A percentile compares a stretch with the other conserved stretches of the same genome.
These are phyloP conservation scores for Cyclotella kingstonii DNA, from an alignment of 108 stramenopile species.

Conservation along the genomic window DNA sequence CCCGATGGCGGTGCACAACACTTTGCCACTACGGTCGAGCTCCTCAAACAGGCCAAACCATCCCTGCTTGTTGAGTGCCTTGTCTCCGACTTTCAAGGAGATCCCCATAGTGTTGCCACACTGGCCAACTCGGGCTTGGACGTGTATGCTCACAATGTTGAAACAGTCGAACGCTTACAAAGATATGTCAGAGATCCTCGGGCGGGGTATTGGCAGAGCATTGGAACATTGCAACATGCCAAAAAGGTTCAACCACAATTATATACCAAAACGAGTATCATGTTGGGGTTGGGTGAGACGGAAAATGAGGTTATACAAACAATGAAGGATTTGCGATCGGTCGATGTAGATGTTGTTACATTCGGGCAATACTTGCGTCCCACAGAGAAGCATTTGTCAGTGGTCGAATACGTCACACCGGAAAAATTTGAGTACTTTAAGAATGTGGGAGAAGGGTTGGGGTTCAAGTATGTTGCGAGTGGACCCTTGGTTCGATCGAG, in stretches of 20 bases:
- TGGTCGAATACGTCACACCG: slow-evolving; percentile 96
- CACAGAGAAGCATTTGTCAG: slow-evolving; percentile 91
- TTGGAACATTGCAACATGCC: slow-evolving; percentile 85
- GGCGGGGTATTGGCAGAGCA: slow-evolving; percentile 91
- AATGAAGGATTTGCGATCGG: slow-evolving; percentile 90
- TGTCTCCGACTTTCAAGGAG: slow-evolving; percentile 95
- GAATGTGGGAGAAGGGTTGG: slow-evolving; percentile 84
- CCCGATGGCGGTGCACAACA: slow-evolving; percentile 93
- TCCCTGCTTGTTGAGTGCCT: slow-evolving; percentile 94
- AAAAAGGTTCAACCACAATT: slow-evolving; percentile 76
- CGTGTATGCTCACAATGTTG: slow-evolving; percentile 99
- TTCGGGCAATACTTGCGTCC: slow-evolving; percentile 98
- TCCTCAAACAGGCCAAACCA: slow-evolving; percentile 89
- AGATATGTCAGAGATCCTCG: slow-evolving; percentile 89
- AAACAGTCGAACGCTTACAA: slow-evolving; percentile 95
- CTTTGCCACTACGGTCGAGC: slow-evolving; percentile 91
- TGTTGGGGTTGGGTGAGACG: slow-evolving; percentile 98
- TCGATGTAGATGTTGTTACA: slow-evolving; percentile 96
- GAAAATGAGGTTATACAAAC: slow-evolving; percentile 95
- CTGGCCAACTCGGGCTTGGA: slow-evolving; percentile 94
- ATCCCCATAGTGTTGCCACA: slow-evolving; percentile 60
- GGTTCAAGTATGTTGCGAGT: slow-evolving; percentile 97
- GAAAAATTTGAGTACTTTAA: slow-evolving; percentile 89
- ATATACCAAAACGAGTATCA: slow-evolving; percentile 95
- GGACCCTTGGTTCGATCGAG: slow-evolving; percentile 96